Evolutionary conservation across 2,329 filamentous ascomycete species (phyloP), one percentile per base, ranked within the genome.

Genomic region (Fusarium mangiferae): DNA sequence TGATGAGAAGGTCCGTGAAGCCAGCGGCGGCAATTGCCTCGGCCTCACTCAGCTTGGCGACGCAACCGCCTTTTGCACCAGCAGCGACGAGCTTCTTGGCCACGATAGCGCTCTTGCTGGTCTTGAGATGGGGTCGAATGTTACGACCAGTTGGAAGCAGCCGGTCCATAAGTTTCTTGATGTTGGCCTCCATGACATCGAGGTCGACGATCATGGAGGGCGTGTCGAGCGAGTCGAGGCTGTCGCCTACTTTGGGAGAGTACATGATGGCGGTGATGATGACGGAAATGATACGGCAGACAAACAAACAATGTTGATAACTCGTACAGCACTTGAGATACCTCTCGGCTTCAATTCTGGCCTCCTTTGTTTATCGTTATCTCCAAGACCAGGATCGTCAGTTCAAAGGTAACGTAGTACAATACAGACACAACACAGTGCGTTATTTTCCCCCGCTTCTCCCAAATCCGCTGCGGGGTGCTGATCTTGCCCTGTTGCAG

Each of bases 171-270:
- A 88, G 81, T 39, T 84, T 86, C 17, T 80, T 69, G 70, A 89
- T 85, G 77, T 89, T 89, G 71, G 79, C 71, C 66, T 89, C 86
- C 85, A 88, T 87, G 8, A 86, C 78, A 63, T 86, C 83, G 15
- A 89, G 82, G 58, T 89, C 84, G 51, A 88, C 87, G 49, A 89
- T 83, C 86, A 89, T 89, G 59, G 86, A 88, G 2, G 87, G 87
- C 0, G 87, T 89, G 75, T 89, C 87, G 48, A 89, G 85, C 26
- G 55, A 49, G 10, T 67, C 39, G 26, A 75, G 30, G 30, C 70
- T 55, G 11, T 66, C 59, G 44, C 71, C 52, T n/a, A 70, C 42
- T 24, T 61, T 62, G 18, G 60, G 70, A 10, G 55, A 44, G 18
- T 62, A 71, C 66, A 68, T 68, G 30, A 39, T 48, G 64, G 20